Evolutionary conservation across 208 protist species (phyloP).

Genomic region (Tritrichomonas foetus): DNA sequence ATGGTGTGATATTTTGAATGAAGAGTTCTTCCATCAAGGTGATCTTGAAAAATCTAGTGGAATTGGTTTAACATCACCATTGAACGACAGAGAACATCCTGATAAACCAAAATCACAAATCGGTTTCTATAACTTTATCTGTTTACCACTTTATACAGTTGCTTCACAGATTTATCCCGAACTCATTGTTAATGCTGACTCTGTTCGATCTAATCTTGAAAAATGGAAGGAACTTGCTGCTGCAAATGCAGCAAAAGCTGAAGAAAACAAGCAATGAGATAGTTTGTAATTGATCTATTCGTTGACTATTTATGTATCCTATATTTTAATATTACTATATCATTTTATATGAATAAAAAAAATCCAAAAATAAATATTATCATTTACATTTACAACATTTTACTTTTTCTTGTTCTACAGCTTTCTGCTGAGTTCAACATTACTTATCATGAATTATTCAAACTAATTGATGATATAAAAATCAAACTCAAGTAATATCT

Average conservation of each 20-base stretch:
- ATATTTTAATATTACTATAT: no score
- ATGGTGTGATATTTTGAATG: conserved; percentile 4
- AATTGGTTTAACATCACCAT: not conserved
- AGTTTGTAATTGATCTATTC: no score
- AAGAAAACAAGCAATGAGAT: no score
- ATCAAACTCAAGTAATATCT: no score
- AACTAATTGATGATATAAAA: no score
- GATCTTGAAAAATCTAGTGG: not conserved
- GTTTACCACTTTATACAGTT: not conserved
- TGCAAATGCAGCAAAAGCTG: not conserved
- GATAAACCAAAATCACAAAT: conserved; percentile 33
- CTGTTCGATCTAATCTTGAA: not conserved
- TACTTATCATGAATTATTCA: no score
- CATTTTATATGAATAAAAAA: no score
- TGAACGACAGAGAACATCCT: conserved; percentile 31
- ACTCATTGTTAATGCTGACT: not conserved
- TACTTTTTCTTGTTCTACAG: no score
- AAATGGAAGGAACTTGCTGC: not conserved
- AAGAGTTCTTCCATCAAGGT: conserved; percentile 17
- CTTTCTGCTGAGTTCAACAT: no score
- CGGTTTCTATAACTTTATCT: conserved; percentile 20
- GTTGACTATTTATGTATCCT: no score
- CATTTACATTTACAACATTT: no score
- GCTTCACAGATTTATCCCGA: not conserved
- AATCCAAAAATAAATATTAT: no score